phyloP scores from a whole-genome alignment of 2,329 filamentous ascomycete species.

The Cercospora citrullina region DNA sequence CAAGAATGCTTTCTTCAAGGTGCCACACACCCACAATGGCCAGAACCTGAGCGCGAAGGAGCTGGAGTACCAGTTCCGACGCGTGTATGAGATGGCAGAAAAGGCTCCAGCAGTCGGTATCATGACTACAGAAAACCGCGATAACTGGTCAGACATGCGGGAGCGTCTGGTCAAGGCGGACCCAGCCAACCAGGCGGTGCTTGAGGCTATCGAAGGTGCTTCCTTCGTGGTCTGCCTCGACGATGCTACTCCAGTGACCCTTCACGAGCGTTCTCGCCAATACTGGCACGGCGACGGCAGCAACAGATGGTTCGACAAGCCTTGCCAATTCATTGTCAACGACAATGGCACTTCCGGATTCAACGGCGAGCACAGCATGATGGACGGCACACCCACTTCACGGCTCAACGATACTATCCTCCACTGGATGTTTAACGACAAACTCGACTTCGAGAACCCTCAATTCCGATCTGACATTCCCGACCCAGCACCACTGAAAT shows the following conservation, averaged over 20 bases:
- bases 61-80: conserved; percentile 84
- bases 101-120: conserved; percentile 73
- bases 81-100: conserved; percentile 76
- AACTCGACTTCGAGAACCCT: conserved; percentile 82
- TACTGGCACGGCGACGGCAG: conserved; percentile 98
- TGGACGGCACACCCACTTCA: conserved; percentile 98
- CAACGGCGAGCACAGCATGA: conserved; percentile 99
- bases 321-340: conserved; percentile 95
- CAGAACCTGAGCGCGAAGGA: conserved; percentile 85
- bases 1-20: conserved; percentile 98
- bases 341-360: conserved; percentile 97
- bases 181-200: conserved; percentile 71
- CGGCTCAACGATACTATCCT: conserved; percentile 94
- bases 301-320: conserved; percentile 98
- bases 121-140: conserved; percentile 88
- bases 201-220: conserved; percentile 81
- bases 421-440: conserved; percentile 88
- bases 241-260: conserved; percentile 83
- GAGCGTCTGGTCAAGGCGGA: conserved; percentile 73
- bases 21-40: conserved; percentile 76
- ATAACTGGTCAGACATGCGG: conserved; percentile 83
- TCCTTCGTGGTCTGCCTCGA: conserved; percentile 94
- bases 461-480: conserved; percentile 77
- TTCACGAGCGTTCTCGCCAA: conserved; percentile 90
- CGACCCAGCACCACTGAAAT: conserved; percentile 74